Evolutionary conservation across 148 eudicot species (phyloP), one percentile per base, ranked within the genome.

Genomic region (Beta vulgaris): DNA sequence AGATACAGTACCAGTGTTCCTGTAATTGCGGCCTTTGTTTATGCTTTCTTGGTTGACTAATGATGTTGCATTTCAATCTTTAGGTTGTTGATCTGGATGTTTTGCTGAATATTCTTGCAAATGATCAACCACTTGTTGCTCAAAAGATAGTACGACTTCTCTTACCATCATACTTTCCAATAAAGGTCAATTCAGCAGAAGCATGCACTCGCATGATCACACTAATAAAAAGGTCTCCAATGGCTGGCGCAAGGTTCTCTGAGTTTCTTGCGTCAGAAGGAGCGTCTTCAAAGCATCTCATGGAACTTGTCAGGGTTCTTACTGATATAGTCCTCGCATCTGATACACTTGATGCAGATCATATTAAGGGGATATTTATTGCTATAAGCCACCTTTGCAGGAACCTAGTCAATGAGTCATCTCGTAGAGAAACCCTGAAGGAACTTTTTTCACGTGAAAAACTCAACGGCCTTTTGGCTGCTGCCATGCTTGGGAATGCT

Each of bases 171-270:
- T 92, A 95, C 70, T 95, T 95, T 74, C 99, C 99, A 43, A 75
- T 86, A 34, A 91, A 80, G 76, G 82, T 89, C 35, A 72, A 74
- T 55, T 62, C 73, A 29, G 93, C 82, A 76, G 99, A 92, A 87
- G 98, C 98, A 77, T 95, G 97, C 73, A 85, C 86, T 48, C 97
- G 99, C 18, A 87, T 81, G 78, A 77, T 91, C 59, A 81, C 92
- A 23, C 92, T 95, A 40, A 85, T 91, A 49, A 95, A 88, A 84
- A 84, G 99, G 83, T 89, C 94, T 77, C 97, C 97, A 1, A 53
- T 69, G 64, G 99, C 96, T 48, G 99, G 98, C 68, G 97, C 99
- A 75, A 88, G 92, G 78, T 92, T 95, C 69, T 92, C 97, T 73
- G 97, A 95, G 78, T 92, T 92, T 83, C 84, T 85, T 75, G 53